phyloP scores from a whole-genome alignment of 768 basidiomycete species.

The Auriscalpium microsporum region DNA sequence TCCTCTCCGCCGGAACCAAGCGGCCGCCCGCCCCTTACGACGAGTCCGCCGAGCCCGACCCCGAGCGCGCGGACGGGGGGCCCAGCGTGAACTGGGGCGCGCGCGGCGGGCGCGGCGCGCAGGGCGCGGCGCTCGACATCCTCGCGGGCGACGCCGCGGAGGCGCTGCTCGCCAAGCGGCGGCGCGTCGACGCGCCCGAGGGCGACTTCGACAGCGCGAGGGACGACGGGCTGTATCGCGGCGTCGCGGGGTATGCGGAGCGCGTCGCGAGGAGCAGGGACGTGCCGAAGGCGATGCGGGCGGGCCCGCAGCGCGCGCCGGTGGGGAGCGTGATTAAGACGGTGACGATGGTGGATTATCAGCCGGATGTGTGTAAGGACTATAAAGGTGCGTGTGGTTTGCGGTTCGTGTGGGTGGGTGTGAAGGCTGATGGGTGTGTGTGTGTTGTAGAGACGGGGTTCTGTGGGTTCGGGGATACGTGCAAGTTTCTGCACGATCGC shows the following conservation, averaged over 20 bases:
- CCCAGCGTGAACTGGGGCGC: constrained; percentile 75
- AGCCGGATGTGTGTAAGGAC: constrained; percentile 98
- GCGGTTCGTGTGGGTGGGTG: background rate
- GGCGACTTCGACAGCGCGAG: constrained; percentile 53
- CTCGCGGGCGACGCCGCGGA: constrained; percentile 78
- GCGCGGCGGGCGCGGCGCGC: constrained; percentile 51
- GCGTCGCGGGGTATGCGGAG: constrained; percentile 71
- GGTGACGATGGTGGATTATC: constrained; percentile 94
- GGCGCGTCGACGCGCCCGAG: constrained; percentile 35
- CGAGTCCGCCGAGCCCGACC: too few relatives aligned
- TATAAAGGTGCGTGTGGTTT: constrained; percentile 80
- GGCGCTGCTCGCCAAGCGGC: constrained; percentile 64
- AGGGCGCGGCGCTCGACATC: constrained; percentile 64
- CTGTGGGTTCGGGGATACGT: constrained; percentile 98
- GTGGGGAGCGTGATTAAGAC: constrained; percentile 76
- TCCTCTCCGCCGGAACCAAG: constrained; percentile 74
- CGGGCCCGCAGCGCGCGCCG: constrained; percentile 62
- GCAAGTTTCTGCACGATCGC: constrained; percentile 97
- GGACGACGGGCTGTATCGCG: constrained; percentile 83
- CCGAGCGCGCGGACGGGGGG: constrained; percentile 37
- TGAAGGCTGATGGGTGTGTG: background rate
- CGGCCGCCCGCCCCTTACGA: constrained; percentile 45
- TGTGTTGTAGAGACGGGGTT: constrained; percentile 82
- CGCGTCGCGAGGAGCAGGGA: constrained; percentile 80
- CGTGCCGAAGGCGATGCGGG: constrained; percentile 80